A percentile compares a stretch with the other conserved stretches of the same genome.
Evolutionary conservation across 2,329 filamentous ascomycete species (phyloP).

Genomic region (Pseudogymnoascus sp.): DNA sequence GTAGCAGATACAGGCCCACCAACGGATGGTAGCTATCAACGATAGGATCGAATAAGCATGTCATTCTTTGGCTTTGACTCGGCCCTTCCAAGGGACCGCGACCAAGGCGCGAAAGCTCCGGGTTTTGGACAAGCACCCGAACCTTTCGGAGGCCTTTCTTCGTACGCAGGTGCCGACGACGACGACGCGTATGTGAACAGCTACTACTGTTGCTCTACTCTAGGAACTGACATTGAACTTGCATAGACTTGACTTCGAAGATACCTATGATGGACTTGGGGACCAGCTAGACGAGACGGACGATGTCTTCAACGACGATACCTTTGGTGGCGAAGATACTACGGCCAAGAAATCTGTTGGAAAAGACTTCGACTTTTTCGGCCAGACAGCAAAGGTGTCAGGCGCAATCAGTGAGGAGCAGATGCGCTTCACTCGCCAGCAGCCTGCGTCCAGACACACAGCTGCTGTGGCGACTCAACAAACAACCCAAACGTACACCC

Average conservation of each 20-base stretch:
- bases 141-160: constrained; percentile 77
- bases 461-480: constrained; percentile 31
- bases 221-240: constrained; percentile 31
- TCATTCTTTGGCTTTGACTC: constrained; percentile 89
- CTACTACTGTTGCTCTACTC: neutral
- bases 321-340: constrained; percentile 59
- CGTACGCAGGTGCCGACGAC: constrained; percentile 46
- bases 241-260: constrained; percentile 78
- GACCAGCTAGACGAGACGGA: constrained; percentile 85
- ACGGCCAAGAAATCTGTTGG: constrained; percentile 53
- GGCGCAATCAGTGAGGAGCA: constrained; percentile 88
- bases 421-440: constrained; percentile 70
- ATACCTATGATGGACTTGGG: constrained; percentile 93
- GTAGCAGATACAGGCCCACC: constrained; percentile 4
- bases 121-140: constrained; percentile 80
- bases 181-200: constrained; percentile 37
- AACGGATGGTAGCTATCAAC: neutral
- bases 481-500: constrained; percentile 37
- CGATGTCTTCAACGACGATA: constrained; percentile 95
- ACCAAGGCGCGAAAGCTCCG: constrained; percentile 61
- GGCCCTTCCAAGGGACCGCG: constrained; percentile 52
- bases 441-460: constrained; percentile 47
- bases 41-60: constrained; percentile 44
- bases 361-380: constrained; percentile 96
- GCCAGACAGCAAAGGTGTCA: constrained; percentile 80